Evolutionary conservation across 1,284 basidiomycete genomes (phyloP).

Genomic region (Cryptococcus sp.): DNA sequence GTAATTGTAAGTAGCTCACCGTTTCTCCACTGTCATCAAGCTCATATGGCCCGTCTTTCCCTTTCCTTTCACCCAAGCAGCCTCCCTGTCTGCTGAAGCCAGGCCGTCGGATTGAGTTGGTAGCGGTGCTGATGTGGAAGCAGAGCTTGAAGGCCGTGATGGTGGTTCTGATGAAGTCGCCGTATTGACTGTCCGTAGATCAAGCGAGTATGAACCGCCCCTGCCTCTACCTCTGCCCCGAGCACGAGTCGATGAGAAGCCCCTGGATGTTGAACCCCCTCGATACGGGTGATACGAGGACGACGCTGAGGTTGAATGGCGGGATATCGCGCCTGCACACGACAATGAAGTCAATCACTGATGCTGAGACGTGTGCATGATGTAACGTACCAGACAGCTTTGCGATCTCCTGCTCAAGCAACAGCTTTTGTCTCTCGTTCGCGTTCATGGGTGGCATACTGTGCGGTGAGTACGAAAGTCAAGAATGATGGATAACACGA

Average conservation of each 20-base stretch:
- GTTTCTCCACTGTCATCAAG: slow-evolving; percentile 52
- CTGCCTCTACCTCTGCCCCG: slow-evolving; percentile 17
- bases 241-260: slow-evolving; percentile 11
- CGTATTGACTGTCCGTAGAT: slow-evolving; percentile 23
- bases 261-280: slow-evolving; percentile 18
- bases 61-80: slow-evolving; percentile 44
- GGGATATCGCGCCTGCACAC: slow-evolving; percentile 39
- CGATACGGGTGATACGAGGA: slow-evolving; percentile 41
- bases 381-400: slow-evolving; percentile 46
- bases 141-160: slow-evolving; percentile 8
- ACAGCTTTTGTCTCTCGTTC: slow-evolving; percentile 44
- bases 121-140: slow-evolving; percentile 4
- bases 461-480: too few relatives aligned
- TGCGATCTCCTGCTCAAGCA: slow-evolving; percentile 52
- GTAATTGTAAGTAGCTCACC: slow-evolving; percentile 23
- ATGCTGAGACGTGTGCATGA: not conserved
- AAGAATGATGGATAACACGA: too few relatives aligned
- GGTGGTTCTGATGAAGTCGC: slow-evolving; percentile 7
- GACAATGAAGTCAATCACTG: not conserved
- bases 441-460: slow-evolving; percentile 17
- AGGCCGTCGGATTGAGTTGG: not conserved
- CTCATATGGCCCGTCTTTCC: slow-evolving; percentile 50
- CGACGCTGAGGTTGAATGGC: slow-evolving; percentile 24
- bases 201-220: slow-evolving; percentile 25
- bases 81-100: slow-evolving; percentile 21